These are phyloP conservation scores for Przewalskia tangutica DNA, from an alignment of 257 asterid genomes.

Conservation along the genomic window DNA sequence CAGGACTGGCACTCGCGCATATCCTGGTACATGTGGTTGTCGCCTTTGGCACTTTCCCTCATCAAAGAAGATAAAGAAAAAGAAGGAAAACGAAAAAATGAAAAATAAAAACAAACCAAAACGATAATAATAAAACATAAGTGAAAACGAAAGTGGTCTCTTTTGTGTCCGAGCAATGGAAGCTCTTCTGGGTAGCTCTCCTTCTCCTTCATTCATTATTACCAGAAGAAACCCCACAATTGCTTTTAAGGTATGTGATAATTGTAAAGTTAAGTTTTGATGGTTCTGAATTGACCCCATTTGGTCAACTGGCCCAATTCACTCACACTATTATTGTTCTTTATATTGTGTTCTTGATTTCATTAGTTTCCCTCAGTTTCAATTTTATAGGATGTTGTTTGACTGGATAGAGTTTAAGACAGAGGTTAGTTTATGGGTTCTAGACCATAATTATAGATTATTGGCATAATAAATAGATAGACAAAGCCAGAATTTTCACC, in stretches of 20 bases:
- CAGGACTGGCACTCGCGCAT: no score
- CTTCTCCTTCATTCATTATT: constrained; percentile 19
- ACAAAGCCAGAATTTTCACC: no score
- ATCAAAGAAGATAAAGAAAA: no score
- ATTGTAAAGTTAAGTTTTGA: background rate
- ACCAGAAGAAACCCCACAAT: constrained; percentile 12
- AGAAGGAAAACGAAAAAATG: no score
- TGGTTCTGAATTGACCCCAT: background rate
- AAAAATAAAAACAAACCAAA: no score
- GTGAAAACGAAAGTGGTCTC: background rate
- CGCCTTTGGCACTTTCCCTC: no score
- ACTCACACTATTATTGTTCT: background rate
- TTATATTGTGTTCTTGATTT: background rate
- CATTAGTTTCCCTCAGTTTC: background rate
- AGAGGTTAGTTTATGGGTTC: no score
- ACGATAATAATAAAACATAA: no score
- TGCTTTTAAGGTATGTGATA: background rate
- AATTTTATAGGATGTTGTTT: background rate
- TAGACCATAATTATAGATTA: no score
- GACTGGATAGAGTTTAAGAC: background rate
- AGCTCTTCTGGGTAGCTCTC: constrained; percentile 30
- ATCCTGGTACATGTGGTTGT: no score
- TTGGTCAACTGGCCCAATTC: background rate
- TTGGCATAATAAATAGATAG: no score
- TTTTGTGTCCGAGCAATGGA: constrained; percentile 27